A percentile compares a stretch with the other conserved stretches of the same genome.
Evolutionary conservation across 148 eudicot species (phyloP).

Genomic region (Oxyria digyna): DNA sequence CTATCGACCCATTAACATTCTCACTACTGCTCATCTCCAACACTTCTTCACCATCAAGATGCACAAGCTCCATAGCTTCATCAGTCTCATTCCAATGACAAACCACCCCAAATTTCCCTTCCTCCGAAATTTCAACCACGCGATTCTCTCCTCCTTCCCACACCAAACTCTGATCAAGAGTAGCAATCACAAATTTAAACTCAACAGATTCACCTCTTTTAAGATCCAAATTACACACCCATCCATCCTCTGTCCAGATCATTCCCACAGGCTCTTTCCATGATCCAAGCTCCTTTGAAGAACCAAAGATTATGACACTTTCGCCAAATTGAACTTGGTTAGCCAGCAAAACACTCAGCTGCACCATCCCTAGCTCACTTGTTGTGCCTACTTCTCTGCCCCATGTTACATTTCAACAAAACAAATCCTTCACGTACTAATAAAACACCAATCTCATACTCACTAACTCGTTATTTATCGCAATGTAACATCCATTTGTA

Average conservation of each 20-base stretch:
- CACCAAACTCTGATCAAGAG: slow-evolving; percentile 34
- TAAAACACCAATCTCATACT: background rate
- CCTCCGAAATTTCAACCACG: slow-evolving; percentile 35
- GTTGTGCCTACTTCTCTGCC: slow-evolving; percentile 24
- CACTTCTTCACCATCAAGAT: slow-evolving; percentile 25
- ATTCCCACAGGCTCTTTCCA: slow-evolving; percentile 63
- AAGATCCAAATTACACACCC: slow-evolving; percentile 56
- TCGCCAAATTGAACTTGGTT: slow-evolving; percentile 94
- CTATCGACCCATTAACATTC: slow-evolving; percentile 29
- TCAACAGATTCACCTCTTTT: slow-evolving; percentile 43
- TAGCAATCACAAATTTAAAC: slow-evolving; percentile 64
- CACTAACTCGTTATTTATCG: background rate
- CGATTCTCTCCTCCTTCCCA: slow-evolving; percentile 92
- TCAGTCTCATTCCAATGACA: slow-evolving; percentile 61
- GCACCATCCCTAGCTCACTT: slow-evolving; percentile 35
- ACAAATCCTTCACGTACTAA: background rate
- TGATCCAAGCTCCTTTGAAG: slow-evolving; percentile 61
- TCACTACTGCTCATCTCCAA: slow-evolving; percentile 20
- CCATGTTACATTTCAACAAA: slow-evolving; percentile 13
- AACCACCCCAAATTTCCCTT: slow-evolving; percentile 45
- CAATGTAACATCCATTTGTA: background rate
- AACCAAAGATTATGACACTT: slow-evolving; percentile 55
- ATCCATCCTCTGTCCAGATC: slow-evolving; percentile 79
- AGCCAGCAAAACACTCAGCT: slow-evolving; percentile 39
- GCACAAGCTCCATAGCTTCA: slow-evolving; percentile 37